Evolutionary conservation across 805 yeast genomes (phyloP), one percentile per base, ranked within the genome.

Genomic region (Starmerella bombicola): DNA sequence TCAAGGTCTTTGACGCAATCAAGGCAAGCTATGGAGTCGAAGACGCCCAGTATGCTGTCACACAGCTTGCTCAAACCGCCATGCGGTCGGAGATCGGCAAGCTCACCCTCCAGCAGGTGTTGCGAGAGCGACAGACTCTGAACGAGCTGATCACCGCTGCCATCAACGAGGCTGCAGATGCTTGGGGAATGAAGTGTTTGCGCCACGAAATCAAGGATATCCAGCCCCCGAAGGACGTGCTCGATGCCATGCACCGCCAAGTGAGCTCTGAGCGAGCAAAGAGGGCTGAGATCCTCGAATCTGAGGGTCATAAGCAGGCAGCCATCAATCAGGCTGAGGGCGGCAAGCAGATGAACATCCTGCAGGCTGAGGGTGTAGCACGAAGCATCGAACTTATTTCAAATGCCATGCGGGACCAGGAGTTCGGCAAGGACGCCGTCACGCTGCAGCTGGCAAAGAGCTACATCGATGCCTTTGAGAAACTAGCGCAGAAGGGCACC

Each of bases 11-110:
- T 34, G 93, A 83, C 55, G 81, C 93, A 4, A 82, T 78, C 58
- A 80, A 78, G 63, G 93, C 93, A 3, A 73, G 82, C 33, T 82
- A 82, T 53, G 93, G 93, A 12, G 93, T 82, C 16, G 93, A 83
- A 55, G 86, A 82, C 54, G 83, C 85, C 36, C 82, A 78, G 55
- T 83, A 79, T 57, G 93, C 93, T 29, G 75, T 83, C 40, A 68
- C 80, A 30, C 93, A 83, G 60, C 69, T 83, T 49, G 93, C 93
- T 0, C 93, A 82, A 59, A 83, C 94, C 9, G 80, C 93, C 12
- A 82, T 82, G 94, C 68, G 94, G 54, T 76, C 84, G 1, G 94
- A 82, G 59, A 82, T 82, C 55, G 93, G 94, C 37, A 82, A 80
- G 49, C 64, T 82, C 65, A 69, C 85, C 3, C 68, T 82, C 52